These are phyloP conservation scores for Ustilago loliicola DNA, from an alignment of 1,284 basidiomycete genomes.

Conservation along the genomic window DNA sequence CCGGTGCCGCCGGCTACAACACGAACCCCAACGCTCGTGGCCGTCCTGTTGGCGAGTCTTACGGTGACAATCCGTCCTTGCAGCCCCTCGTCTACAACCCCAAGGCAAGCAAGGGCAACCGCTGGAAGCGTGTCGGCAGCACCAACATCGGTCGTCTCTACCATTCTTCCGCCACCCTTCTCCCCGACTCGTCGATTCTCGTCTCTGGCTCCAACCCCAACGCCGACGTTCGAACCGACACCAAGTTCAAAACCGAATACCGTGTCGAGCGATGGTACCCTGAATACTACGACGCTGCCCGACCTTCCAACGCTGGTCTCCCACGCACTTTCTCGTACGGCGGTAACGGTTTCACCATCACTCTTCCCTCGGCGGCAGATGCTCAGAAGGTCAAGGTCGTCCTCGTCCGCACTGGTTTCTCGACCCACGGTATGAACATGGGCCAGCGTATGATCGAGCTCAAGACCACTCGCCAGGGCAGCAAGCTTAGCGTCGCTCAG, in stretches of 20 bases:
- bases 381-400: conserved; percentile 76
- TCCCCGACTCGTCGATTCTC: conserved; percentile 63
- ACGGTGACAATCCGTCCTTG: conserved; percentile 60
- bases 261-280: conserved; percentile 63
- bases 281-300: conserved; percentile 55
- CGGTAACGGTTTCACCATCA: conserved; percentile 55
- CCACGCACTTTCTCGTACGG: conserved; percentile 59
- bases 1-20: conserved; percentile 63
- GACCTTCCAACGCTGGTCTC: conserved; percentile 53
- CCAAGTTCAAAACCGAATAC: conserved; percentile 58
- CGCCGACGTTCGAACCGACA: conserved; percentile 46
- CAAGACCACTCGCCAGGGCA: conserved; percentile 25
- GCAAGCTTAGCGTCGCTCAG: conserved; percentile 53
- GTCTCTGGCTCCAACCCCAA: conserved; percentile 63
- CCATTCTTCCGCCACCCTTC: conserved; percentile 59
- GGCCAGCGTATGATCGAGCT: conserved; percentile 75
- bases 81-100: conserved; percentile 62
- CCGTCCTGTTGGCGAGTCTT: conserved; percentile 66
- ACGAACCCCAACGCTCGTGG: conserved; percentile 50
- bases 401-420: conserved; percentile 88
- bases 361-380: conserved; percentile 25
- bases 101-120: conserved; percentile 47
- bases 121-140: conserved; percentile 50
- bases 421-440: conserved; percentile 96
- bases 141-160: conserved; percentile 60